phyloP scores from a whole-genome alignment of 148 eudicot genomes.

The Bassia scoparia region DNA sequence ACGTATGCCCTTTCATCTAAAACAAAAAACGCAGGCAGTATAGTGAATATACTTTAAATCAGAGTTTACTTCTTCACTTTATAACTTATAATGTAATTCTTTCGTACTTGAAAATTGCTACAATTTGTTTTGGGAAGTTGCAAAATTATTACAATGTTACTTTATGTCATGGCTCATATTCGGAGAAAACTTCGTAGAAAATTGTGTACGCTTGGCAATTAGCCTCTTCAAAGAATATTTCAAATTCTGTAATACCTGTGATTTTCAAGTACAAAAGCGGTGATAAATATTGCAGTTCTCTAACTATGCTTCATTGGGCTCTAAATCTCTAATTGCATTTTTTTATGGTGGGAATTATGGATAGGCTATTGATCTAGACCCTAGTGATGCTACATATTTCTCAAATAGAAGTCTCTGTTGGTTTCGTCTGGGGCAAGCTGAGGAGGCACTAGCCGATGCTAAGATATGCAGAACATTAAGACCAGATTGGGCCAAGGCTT shows the following conservation, averaged over 20 bases:
- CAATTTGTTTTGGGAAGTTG: no score
- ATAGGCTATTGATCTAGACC: conserved; percentile 91
- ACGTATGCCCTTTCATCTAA: no score
- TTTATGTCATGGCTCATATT: no score
- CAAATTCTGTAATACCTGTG: neutral
- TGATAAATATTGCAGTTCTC: neutral
- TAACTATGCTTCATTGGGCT: neutral
- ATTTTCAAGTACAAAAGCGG: neutral
- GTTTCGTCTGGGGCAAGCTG: conserved; percentile 79
- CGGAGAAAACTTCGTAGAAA: no score
- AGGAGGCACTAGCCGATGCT: conserved; percentile 82
- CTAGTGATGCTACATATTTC: conserved; percentile 67
- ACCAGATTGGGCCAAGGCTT: conserved; percentile 90
- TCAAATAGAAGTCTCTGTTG: conserved; percentile 97
- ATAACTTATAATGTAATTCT: no score
- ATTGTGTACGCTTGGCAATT: no score
- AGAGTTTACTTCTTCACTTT: no score
- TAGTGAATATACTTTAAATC: no score
- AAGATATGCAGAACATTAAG: conserved; percentile 65
- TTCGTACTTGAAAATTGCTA: no score
- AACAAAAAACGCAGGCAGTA: no score
- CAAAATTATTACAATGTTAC: no score
- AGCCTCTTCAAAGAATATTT: no score
- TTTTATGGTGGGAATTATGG: conserved; percentile 15
- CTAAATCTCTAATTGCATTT: neutral